These are phyloP conservation scores for Torulaspora gathmanii DNA, from an alignment of 805 yeast species.

Conservation along the genomic window DNA sequence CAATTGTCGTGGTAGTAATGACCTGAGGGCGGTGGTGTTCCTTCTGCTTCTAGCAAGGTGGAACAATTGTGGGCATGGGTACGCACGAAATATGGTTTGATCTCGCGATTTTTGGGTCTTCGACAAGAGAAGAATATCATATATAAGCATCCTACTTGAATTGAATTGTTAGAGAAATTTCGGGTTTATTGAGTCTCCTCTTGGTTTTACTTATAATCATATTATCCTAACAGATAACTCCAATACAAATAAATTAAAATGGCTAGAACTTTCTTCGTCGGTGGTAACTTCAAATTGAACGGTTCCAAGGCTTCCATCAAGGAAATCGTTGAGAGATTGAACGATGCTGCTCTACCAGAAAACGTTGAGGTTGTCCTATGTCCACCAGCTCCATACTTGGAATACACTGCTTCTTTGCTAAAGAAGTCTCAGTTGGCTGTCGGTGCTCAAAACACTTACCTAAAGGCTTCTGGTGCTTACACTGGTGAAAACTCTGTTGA, in stretches of 20 bases:
- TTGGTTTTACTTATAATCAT: neutral
- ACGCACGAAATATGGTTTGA: constrained; percentile 4
- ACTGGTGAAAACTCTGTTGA: constrained; percentile 94
- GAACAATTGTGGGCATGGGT: neutral
- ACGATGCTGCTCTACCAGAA: constrained; percentile 67
- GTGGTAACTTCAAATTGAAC: constrained; percentile 99
- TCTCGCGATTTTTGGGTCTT: constrained; percentile 1
- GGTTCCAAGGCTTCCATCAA: constrained; percentile 85
- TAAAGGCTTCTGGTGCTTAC: constrained; percentile 90
- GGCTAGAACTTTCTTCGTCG: constrained; percentile 95
- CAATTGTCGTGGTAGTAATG: neutral
- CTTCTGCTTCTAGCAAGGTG: neutral
- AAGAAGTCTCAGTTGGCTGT: constrained; percentile 69
- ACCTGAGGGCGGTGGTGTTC: neutral
- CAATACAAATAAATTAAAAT: constrained; percentile 22
- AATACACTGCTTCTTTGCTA: constrained; percentile 64
- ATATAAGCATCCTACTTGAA: constrained; percentile 1
- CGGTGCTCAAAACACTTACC: constrained; percentile 88
- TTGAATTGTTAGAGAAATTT: neutral
- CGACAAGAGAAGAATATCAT: neutral
- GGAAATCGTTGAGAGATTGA: constrained; percentile 77
- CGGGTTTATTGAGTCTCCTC: neutral
- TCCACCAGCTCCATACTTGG: constrained; percentile 92
- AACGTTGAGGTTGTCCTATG: constrained; percentile 90
- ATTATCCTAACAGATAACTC: constrained; percentile 1